Base-by-base conservation (phyloP, 495 filamentous ascomycete genomes). In the Lasiosphaeria hispida region DNA sequence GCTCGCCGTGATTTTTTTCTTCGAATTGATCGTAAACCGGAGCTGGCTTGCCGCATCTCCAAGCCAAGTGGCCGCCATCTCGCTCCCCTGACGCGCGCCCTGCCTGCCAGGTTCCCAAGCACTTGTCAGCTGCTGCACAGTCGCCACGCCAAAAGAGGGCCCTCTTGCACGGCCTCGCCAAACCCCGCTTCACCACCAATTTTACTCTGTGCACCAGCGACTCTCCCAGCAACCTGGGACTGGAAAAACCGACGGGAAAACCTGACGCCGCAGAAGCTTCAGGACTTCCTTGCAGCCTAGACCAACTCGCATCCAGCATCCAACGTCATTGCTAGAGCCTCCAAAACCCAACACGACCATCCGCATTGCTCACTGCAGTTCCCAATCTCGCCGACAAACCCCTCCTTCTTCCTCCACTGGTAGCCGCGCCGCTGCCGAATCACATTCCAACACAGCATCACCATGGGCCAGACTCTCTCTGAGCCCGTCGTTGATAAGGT, bases 401-500 rank as follows among this genome's bases (percentile, higher is more conserved):
- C 61, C 50, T 47, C 33, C 48, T 36, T 53, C 48, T 36, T 53
- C 58, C 52, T 40, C 39, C 52, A 55, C 61, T 50, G 63, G 66
- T 67, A 63, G 69, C 62, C 60, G 61, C 55, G 44, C 35, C 51
- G 60, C 62, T 66, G 57, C 59, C 61, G 43, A 63, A 53, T 58
- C 41, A 48, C 56, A 57, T 49, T 55, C 51, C 51, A 49, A 58
- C 35, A 55, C 45, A 49, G 23, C 60, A 44, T 68, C 69, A 73
- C 67, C 70, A 98, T 98, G 94, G 94, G 94, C 85, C 94, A 98
- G 84, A 98, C 94, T 73, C 87, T 98, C 70, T 97, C 94, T 71
- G 95, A 98, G 82, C 94, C 94, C 50, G 93, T 97, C 66, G 88
- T 96, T 63, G 94, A 97, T 68, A 98, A 98, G 92, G 94, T 98